Conservation (phyloP, 805 yeast genomes). For the Wickerhamomyces rabaulensis region DNA sequence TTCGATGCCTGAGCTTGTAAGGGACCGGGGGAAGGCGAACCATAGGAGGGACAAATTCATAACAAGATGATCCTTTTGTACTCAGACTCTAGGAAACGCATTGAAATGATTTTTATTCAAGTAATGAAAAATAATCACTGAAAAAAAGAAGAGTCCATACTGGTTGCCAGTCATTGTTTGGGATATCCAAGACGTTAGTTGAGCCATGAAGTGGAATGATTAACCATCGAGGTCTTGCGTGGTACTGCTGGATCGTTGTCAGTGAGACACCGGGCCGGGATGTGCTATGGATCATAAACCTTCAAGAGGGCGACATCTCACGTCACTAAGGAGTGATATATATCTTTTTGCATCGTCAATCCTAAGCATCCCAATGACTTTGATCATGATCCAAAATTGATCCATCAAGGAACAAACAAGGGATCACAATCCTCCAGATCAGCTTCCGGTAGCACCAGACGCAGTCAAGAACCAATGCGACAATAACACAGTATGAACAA, state of each 20-base stretch:
- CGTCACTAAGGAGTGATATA: background rate
- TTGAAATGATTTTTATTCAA: conserved; percentile 19
- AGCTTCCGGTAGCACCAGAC: background rate
- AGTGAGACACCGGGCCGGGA: background rate
- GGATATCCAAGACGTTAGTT: background rate
- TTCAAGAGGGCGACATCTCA: background rate
- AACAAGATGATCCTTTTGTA: conserved; percentile 15
- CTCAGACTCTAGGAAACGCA: conserved; percentile 9
- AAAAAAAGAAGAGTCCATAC: conserved; percentile 13
- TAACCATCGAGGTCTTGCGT: background rate
- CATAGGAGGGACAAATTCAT: background rate
- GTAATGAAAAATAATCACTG: conserved; percentile 13
- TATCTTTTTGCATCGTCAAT: background rate
- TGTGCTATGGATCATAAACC: background rate
- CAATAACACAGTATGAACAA: background rate
- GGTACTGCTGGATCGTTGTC: background rate
- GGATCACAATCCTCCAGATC: background rate
- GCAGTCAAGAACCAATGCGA: background rate
- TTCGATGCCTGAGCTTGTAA: background rate
- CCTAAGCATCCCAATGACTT: background rate
- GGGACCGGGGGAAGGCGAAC: background rate
- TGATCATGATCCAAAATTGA: background rate
- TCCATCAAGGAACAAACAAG: background rate
- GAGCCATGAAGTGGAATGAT: background rate
- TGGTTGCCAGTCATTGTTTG: background rate